Evolutionary conservation across 805 yeast species (phyloP), one percentile per base, ranked within the genome.

Genomic region (Priceomyces melissophilus): DNA sequence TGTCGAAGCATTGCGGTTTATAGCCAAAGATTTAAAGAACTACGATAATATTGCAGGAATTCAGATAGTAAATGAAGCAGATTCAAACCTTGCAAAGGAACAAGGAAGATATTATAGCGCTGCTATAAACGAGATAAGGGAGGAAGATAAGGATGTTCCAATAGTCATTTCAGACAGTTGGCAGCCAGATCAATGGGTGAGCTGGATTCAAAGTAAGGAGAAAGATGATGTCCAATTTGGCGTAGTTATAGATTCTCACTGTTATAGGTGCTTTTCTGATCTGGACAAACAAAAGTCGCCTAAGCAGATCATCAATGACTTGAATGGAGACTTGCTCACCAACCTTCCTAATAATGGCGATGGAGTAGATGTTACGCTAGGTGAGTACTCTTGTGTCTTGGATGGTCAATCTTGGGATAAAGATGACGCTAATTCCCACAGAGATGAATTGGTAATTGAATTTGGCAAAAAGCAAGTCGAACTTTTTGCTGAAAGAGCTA

Each of bases 91-190:
- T 9, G 78, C 77, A 8, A 61, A 59, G 28, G 64, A 64, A 16
- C 87, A 82, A 53, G 68, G 73, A 46, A 54, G 60, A 3, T 91
- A 82, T 60, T 90, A 90, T 57, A 53, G 71, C 8, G 73, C 76
- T 13, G 95, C 95, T 0, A 66, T 79, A 29, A 67, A 69, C 27
- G 71, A 73, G 31, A 82, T 91, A 32, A 69, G 91, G 25, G 57
- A 61, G 14, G 66, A 70, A 11, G 84, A 87, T 54, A 36, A 59
- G 1, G 61, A 61, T 2, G 61, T 88, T 27, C 96, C 96, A 0
- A 69, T 91, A 4, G 66, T 85, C 12, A 84, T 91, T 28, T 87
- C 96, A 2, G 98, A 91, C 58, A 96, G 96, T 3, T 93, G 98
- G 98, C 83, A 88, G 82, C 76, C 93, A 4, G 76, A 76, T 48